Conservation (phyloP, 345 rosid genomes). For the Eutrema heterophyllum region DNA sequence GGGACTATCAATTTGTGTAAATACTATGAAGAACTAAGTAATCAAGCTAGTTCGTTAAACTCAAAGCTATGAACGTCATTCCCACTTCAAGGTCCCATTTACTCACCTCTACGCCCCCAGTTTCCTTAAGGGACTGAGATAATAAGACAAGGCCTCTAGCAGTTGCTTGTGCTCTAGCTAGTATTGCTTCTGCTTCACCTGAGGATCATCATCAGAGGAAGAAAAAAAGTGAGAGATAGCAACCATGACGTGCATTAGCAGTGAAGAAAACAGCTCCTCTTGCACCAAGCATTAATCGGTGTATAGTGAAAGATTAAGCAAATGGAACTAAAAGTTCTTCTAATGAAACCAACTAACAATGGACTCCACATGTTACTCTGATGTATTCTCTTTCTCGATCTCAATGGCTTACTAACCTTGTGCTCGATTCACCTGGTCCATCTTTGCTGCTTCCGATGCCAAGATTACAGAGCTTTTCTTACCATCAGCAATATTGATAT, state of each 20-base stretch:
- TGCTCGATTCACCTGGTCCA: conserved; percentile 76
- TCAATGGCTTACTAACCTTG: conserved; percentile 41
- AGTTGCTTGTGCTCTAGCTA: conserved; percentile 86
- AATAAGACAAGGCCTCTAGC: conserved; percentile 68
- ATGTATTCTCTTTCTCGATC: neutral
- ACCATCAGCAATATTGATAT: conserved; percentile 88
- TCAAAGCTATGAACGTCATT: neutral
- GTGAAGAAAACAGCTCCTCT: neutral
- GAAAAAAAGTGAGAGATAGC: neutral
- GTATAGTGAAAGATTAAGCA: neutral
- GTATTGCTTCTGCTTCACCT: conserved; percentile 96
- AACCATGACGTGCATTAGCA: neutral
- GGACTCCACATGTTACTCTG: neutral
- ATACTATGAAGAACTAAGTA: conserved; percentile 6
- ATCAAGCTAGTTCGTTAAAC: conserved; percentile 9
- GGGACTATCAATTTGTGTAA: neutral
- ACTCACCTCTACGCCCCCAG: conserved; percentile 86
- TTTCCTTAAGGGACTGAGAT: conserved; percentile 63
- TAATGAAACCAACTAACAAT: neutral
- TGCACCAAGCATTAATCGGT: neutral
- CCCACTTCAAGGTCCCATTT: neutral
- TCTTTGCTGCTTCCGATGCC: conserved; percentile 69
- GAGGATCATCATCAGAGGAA: conserved; percentile 10
- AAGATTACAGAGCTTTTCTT: conserved; percentile 65
- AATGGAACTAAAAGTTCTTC: neutral